phyloP scores from a whole-genome alignment of 257 asterid species.

The Gentiana straminea region DNA sequence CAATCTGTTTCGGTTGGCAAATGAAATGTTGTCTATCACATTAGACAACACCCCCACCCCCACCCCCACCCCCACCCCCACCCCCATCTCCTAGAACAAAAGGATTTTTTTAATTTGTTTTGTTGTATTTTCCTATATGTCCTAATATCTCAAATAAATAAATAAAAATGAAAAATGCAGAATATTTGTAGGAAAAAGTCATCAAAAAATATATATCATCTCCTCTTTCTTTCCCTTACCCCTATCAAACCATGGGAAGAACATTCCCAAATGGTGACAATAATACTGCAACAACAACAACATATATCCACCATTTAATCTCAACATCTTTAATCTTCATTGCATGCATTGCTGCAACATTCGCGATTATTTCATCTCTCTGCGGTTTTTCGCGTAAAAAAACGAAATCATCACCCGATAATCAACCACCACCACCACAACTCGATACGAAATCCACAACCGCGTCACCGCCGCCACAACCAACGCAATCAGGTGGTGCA shows the following conservation, averaged over 20 bases:
- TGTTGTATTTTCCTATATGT: not conserved
- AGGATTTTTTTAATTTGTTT: not conserved
- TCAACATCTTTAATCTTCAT: slow-evolving; percentile 15
- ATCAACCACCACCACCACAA: not conserved
- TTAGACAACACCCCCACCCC: not conserved
- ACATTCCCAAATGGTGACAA: slow-evolving; percentile 23
- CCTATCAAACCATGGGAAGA: slow-evolving; percentile 35
- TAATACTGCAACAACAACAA: not conserved
- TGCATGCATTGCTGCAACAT: slow-evolving; percentile 19
- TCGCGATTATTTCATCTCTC: slow-evolving; percentile 37
- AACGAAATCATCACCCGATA: slow-evolving; percentile 7
- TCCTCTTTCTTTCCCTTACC: not conserved
- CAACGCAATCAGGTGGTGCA: not conserved
- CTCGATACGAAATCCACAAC: not conserved
- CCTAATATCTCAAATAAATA: too few species aligned
- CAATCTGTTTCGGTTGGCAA: slow-evolving; percentile 28
- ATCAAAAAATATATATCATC: not conserved
- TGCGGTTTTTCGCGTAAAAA: slow-evolving; percentile 42
- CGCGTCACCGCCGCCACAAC: not conserved
- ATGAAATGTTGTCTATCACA: slow-evolving; percentile 1
- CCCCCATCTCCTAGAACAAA: not conserved
- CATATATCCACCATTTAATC: slow-evolving; percentile 13
- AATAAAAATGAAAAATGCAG: too few species aligned
- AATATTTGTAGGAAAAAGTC: not conserved
- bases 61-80: too few species aligned